A percentile compares a stretch with the other conserved stretches of the same genome.
Conservation (phyloP, 148 eudicot genomes). For the Diospyros kaki region DNA sequence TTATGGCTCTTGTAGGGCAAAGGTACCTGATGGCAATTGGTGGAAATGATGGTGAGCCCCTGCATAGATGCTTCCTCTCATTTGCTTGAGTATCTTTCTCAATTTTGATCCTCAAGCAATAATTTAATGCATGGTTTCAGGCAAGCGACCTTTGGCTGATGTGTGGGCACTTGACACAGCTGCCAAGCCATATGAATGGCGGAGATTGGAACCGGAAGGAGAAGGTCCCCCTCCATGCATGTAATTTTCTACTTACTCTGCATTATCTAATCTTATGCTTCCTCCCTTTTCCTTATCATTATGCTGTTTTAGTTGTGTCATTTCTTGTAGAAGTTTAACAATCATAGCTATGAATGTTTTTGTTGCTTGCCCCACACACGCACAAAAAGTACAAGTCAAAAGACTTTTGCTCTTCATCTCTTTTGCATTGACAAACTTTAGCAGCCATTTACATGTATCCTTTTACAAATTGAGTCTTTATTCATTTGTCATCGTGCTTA, state of each 20-base stretch:
- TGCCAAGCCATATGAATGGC: constrained; percentile 97
- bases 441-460: background rate
- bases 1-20: constrained; percentile 99
- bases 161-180: constrained; percentile 99
- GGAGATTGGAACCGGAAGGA: constrained; percentile 97
- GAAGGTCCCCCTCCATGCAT: constrained; percentile 99
- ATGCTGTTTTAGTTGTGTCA: background rate
- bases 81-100: background rate
- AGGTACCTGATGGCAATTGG: constrained; percentile 99
- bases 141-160: constrained; percentile 94
- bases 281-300: background rate
- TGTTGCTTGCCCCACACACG: no score
- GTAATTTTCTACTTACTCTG: constrained; percentile 32
- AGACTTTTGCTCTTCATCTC: background rate
- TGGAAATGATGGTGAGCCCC: constrained; percentile 86
- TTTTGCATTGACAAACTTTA: background rate
- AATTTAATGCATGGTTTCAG: constrained; percentile 37
- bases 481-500: background rate
- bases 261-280: background rate
- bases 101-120: constrained; percentile 2
- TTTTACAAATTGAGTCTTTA: background rate
- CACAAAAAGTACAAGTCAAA: background rate
- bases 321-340: background rate
- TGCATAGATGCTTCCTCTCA: background rate
- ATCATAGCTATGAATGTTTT: background rate